These are phyloP conservation scores for Globisporangium emineosum DNA, from an alignment of 352 stramenopile species.

Conservation along the genomic window DNA sequence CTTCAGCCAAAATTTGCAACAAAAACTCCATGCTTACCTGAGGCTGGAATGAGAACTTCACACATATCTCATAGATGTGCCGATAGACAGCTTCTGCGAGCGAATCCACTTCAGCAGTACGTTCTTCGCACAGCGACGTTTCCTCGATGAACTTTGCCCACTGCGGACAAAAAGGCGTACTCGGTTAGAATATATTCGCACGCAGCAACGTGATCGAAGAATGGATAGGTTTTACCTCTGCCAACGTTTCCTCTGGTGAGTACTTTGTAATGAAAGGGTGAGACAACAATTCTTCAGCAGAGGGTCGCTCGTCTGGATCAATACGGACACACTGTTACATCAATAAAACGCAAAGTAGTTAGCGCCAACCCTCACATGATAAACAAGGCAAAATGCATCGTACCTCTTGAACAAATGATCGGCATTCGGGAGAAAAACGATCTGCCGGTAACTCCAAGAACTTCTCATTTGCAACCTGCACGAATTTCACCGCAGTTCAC, in stretches of 20 bases:
- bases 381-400: not conserved
- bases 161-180: conserved; percentile 24
- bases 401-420: conserved; percentile 70
- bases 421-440: conserved; percentile 62
- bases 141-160: conserved; percentile 65
- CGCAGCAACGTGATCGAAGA: not conserved
- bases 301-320: conserved; percentile 58
- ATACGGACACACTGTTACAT: conserved; percentile 54
- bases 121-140: conserved; percentile 56
- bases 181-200: not conserved
- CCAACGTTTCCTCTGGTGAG: conserved; percentile 57
- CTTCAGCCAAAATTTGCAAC: not conserved
- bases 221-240: conserved; percentile 34
- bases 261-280: conserved; percentile 77
- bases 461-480: conserved; percentile 76
- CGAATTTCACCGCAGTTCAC: not conserved
- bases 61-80: conserved; percentile 72
- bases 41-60: conserved; percentile 71
- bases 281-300: conserved; percentile 58
- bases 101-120: conserved; percentile 49
- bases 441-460: conserved; percentile 62
- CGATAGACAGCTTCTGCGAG: conserved; percentile 75
- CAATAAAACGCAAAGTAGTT: not conserved
- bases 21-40: conserved; percentile 36
- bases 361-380: not conserved